phyloP scores from a whole-genome alignment of 306 rosid genomes.

The Acacia melanoxylon region DNA sequence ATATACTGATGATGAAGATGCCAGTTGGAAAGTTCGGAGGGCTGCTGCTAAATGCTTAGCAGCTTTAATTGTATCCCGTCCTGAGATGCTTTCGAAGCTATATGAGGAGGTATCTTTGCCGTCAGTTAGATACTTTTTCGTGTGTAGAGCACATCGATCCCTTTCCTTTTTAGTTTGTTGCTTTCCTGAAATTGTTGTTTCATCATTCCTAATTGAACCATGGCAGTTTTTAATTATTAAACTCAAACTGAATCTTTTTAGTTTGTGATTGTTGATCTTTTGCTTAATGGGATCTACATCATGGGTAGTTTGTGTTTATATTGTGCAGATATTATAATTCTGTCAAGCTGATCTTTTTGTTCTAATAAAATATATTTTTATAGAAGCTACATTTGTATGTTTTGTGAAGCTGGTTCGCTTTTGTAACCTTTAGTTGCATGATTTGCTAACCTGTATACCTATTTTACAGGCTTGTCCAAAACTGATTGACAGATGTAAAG shows the following conservation, averaged over 20 bases:
- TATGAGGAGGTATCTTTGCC: slow-evolving; percentile 79
- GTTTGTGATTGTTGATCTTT: not conserved
- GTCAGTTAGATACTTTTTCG: not conserved
- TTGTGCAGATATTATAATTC: not conserved
- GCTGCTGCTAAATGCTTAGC: slow-evolving; percentile 99
- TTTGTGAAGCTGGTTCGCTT: slow-evolving; percentile 10
- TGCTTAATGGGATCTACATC: slow-evolving; percentile 6
- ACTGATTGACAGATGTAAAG: slow-evolving; percentile 93
- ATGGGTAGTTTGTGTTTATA: not conserved
- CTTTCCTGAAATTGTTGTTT: not conserved
- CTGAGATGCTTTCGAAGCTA: slow-evolving; percentile 87
- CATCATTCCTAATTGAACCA: not conserved
- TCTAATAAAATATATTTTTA: not conserved
- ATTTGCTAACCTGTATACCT: slow-evolving; percentile 23
- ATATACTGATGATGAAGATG: slow-evolving; percentile 98
- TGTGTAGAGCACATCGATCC: not conserved
- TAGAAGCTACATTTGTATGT: not conserved
- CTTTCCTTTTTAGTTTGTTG: slow-evolving; percentile 7
- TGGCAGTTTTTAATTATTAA: not conserved
- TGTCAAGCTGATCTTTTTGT: not conserved
- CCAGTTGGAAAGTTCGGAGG: slow-evolving; percentile 98
- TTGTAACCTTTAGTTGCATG: slow-evolving; percentile 22
- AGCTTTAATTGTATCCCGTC: slow-evolving; percentile 93
- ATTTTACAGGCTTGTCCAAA: slow-evolving; percentile 91
- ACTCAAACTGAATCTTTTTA: not conserved